Base-by-base conservation (phyloP, 768 basidiomycete species). In the Leccinum sublutescens region DNA sequence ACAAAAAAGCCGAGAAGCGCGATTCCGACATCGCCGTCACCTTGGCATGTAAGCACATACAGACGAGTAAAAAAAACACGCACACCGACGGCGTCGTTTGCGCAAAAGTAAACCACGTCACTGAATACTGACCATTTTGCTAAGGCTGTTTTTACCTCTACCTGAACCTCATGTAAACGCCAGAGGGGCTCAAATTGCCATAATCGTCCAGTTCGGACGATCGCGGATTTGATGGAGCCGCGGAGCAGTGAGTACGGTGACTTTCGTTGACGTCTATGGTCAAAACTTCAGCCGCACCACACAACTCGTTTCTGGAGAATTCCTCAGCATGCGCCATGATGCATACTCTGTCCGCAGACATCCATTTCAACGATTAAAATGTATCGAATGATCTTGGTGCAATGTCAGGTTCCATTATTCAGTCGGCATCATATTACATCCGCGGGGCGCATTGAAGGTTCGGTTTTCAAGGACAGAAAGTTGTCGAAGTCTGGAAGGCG, bases 141-240 rank as follows among this genome's bases (percentile, higher is more conserved):
- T 66, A 96, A 93, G 1, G 93, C 95, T 14, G 94, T 95, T 72
- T 98, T 94, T 0, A 97, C 93, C 71, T 97, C 95, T 0, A 97
- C 93, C 71, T 97, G 94, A 43, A 99, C 88, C 65, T 95, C 88
- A 64, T 93, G 87, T 27, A 98, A 73, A 98, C 95, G 48, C 84
- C 84, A 85, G 55, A 95, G 80, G 66, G 79, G 51, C 91, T 86
- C 95, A 19, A 45, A 45, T 45, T 19, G 10, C 43, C 19, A 10
- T 45, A 11, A 96, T 95, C 43, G 95, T 95, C n/a, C 43, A 98
- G 76, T 63, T 97, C 74, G 70, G 19, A 5, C 95, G 94, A 89
- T 98, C 97, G 12, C 97, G 82, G 66, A 96, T 96, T 50, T 85
- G 84, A 72, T 98, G 95, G 2, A 98, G 82, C 66, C 92, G 89